Evolutionary conservation across 2,329 filamentous ascomycete species (phyloP).

Genomic region (Diaporthe velutina): DNA sequence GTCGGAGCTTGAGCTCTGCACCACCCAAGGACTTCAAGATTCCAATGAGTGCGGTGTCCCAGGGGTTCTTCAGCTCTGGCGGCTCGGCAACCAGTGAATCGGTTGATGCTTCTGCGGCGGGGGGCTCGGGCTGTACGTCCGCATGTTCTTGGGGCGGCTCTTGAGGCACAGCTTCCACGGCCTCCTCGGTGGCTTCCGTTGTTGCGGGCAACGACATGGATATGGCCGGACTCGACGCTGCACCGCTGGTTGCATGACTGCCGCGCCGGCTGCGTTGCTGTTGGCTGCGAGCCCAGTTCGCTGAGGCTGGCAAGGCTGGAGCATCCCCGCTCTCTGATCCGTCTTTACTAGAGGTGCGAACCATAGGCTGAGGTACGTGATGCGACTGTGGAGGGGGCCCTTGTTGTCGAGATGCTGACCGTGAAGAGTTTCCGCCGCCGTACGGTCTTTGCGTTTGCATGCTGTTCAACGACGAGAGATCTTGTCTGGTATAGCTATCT

Average conservation of each 20-base stretch:
- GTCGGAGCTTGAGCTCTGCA: slow-evolving; percentile 30
- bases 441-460: slow-evolving; percentile 82
- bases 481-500: slow-evolving; percentile 94
- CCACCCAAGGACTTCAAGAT: slow-evolving; percentile 41
- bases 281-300: slow-evolving; percentile 87
- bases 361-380: slow-evolving; percentile 72
- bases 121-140: slow-evolving; percentile 47
- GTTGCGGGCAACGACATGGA: slow-evolving; percentile 69
- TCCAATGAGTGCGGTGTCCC: slow-evolving; percentile 36
- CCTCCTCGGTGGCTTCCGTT: slow-evolving; percentile 62
- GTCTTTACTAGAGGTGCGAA: slow-evolving; percentile 82
- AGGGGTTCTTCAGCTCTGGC: slow-evolving; percentile 24
- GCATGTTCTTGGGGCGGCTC: slow-evolving; percentile 46
- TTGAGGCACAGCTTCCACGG: slow-evolving; percentile 50
- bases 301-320: slow-evolving; percentile 91
- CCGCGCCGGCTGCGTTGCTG: slow-evolving; percentile 76
- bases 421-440: slow-evolving; percentile 60
- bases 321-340: slow-evolving; percentile 81
- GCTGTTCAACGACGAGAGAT: slow-evolving; percentile 94
- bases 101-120: slow-evolving; percentile 42
- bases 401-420: slow-evolving; percentile 67
- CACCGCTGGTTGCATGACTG: slow-evolving; percentile 85
- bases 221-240: slow-evolving; percentile 85
- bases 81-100: slow-evolving; percentile 6
- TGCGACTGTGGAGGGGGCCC: slow-evolving; percentile 54